Percentiles rank a stretch among this genome's conserved stretches.
phyloP scores from a whole-genome alignment of 768 basidiomycete species.

The Trametes gibbosa region DNA sequence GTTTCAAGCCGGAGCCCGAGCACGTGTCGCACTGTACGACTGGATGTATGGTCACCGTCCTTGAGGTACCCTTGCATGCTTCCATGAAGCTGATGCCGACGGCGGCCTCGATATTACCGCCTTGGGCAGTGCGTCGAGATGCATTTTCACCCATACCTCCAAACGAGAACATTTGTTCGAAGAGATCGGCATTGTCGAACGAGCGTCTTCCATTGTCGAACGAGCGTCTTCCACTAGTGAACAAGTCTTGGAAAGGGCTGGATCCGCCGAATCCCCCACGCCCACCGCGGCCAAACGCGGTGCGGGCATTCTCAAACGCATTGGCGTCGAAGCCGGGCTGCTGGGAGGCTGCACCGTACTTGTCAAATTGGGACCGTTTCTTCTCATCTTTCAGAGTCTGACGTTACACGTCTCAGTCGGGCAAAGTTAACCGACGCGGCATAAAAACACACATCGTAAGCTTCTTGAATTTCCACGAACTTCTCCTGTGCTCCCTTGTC shows the following conservation, averaged over 20 bases:
- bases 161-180: slow-evolving; percentile 79
- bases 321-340: slow-evolving; percentile 94
- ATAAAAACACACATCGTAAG: slow-evolving; percentile 75
- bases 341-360: slow-evolving; percentile 89
- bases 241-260: slow-evolving; percentile 62
- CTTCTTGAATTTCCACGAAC: slow-evolving; percentile 95
- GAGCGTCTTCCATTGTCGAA: too few species aligned
- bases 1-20: slow-evolving; percentile 81
- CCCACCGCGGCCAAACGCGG: slow-evolving; percentile 51
- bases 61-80: slow-evolving; percentile 85
- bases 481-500: slow-evolving; percentile 87
- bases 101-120: slow-evolving; percentile 79
- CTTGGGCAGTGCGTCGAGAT: slow-evolving; percentile 47
- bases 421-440: neutral
- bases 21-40: slow-evolving; percentile 84
- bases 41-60: slow-evolving; percentile 73
- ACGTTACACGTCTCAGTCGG: neutral
- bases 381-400: slow-evolving; percentile 93
- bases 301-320: slow-evolving; percentile 55
- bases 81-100: slow-evolving; percentile 86
- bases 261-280: slow-evolving; percentile 76
- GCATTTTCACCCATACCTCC: slow-evolving; percentile 37
- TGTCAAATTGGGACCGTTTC: slow-evolving; percentile 88
- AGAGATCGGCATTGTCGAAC: slow-evolving; percentile 49
- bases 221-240: slow-evolving; percentile 41